These are phyloP conservation scores for Favolaschia claudopus DNA, from an alignment of 768 basidiomycete species.

Conservation along the genomic window DNA sequence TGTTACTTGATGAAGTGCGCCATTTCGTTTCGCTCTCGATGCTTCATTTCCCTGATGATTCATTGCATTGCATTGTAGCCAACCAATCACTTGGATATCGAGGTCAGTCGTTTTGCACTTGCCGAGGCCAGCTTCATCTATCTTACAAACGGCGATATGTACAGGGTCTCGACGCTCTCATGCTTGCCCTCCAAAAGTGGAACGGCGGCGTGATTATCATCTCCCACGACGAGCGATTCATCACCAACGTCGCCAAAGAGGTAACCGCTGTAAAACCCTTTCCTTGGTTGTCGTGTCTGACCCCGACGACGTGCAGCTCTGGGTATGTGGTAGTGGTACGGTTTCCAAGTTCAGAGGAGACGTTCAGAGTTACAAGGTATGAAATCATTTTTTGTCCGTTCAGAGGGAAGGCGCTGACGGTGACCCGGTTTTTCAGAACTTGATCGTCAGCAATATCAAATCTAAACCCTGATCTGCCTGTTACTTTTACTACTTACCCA, in stretches of 20 bases:
- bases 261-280: conserved; percentile 45
- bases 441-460: conserved; percentile 35
- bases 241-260: conserved; percentile 87
- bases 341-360: conserved; percentile 89
- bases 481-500: too few species aligned
- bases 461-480: conserved; percentile 30
- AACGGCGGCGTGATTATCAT: conserved; percentile 94
- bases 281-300: conserved; percentile 11
- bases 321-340: conserved; percentile 89
- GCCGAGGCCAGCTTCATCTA: not conserved
- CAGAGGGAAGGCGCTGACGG: not conserved
- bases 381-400: conserved; percentile 10
- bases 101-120: conserved; percentile 50
- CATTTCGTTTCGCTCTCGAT: not conserved
- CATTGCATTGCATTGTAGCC: conserved; percentile 54
- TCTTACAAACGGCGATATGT: conserved; percentile 21
- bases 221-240: conserved; percentile 96
- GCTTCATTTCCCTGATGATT: not conserved
- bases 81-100: conserved; percentile 96
- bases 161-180: conserved; percentile 95
- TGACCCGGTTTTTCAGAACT: conserved; percentile 20
- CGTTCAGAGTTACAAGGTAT: conserved; percentile 90
- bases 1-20: conserved; percentile 91
- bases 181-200: conserved; percentile 81
- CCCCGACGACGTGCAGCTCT: conserved; percentile 68